Evolutionary conservation across 805 yeast species (phyloP), one percentile per base, ranked within the genome.

Genomic region (Ogataea pignaliae): DNA sequence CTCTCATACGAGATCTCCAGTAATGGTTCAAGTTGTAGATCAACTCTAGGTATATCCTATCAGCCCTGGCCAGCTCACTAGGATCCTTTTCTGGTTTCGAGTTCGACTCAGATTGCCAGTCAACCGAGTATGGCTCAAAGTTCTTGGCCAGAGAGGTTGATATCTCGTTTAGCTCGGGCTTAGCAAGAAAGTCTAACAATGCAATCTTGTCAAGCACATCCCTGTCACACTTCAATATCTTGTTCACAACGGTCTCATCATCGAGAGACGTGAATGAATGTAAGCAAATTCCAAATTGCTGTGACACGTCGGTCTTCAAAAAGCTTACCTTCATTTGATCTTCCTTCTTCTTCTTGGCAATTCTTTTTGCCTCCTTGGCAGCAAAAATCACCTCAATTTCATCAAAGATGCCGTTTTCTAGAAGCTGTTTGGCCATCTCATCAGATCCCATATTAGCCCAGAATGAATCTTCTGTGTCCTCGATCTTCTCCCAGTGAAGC

Each of bases 401-500:
- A 34, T 78, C 78, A 46, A 90, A 75, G 10, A 91, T 81, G 46
- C 99, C 99, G 47, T 78, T 79, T 46, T 82, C 83, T 41, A 75
- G 69, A 39, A 91, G 69, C 48, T 79, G 80, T 47, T 79, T 84
- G 2, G 85, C 78, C 35, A 80, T 66, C 16, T 71, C 72, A 2
- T 73, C 75, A 17, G 83, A 79, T 34, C 82, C 78, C 29, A 79
- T 72, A 26, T 77, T 75, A 15, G 80, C 76, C 98, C 99, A 91
- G 47, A 93, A 85, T 0, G 98, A 90, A 37, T 83, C 78, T 41
- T 83, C 85, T 16, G 93, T 84, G 46, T 81, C 75, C 30, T 91
- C 96, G 33, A 95, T 73, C 57, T 86, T 88, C 54, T 91, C 97
- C 98, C 98, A 95, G 62, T 93, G 99, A 71, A 93, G 75, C 61